phyloP scores from a whole-genome alignment of 192 early-diverging fungal genomes.

The Coemansia reversa region DNA sequence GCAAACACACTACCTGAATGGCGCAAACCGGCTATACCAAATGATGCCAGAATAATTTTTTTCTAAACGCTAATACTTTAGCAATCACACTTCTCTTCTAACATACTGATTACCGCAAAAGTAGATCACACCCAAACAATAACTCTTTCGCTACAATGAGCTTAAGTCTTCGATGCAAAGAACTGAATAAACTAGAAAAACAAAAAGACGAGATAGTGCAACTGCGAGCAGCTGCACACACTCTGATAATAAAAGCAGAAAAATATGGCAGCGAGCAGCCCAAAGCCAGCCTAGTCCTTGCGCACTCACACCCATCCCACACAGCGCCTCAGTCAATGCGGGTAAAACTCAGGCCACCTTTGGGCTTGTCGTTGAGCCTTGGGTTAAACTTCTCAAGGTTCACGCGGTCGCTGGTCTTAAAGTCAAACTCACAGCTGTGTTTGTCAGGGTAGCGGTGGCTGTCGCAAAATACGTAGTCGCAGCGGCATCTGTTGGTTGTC shows the following conservation, averaged over 20 bases:
- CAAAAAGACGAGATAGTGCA: constrained; percentile 10
- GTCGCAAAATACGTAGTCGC: constrained; percentile 75
- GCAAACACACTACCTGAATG: no score
- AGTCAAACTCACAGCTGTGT: constrained; percentile 80
- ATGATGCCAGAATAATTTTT: no score
- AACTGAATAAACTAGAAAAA: constrained; percentile 18
- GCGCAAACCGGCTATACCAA: no score
- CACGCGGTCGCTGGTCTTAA: constrained; percentile 67
- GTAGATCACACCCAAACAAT: background rate
- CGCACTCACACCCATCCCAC: background rate
- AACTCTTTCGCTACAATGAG: background rate
- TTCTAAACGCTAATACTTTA: no score
- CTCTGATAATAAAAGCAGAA: background rate
- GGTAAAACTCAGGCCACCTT: constrained; percentile 74
- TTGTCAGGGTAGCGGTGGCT: constrained; percentile 67
- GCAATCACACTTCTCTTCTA: no score
- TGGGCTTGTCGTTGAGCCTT: constrained; percentile 68
- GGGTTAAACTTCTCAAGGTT: constrained; percentile 73
- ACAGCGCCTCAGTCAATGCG: constrained; percentile 54
- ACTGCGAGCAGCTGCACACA: background rate
- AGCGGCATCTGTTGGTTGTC: constrained; percentile 75
- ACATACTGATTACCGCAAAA: no score
- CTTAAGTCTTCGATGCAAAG: background rate
- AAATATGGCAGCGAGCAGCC: background rate
- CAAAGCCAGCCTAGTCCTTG: background rate